Percentiles rank a stretch among this genome's conserved stretches.
phyloP scores from a whole-genome alignment of 495 filamentous ascomycete species.

The Tuber aestivum region DNA sequence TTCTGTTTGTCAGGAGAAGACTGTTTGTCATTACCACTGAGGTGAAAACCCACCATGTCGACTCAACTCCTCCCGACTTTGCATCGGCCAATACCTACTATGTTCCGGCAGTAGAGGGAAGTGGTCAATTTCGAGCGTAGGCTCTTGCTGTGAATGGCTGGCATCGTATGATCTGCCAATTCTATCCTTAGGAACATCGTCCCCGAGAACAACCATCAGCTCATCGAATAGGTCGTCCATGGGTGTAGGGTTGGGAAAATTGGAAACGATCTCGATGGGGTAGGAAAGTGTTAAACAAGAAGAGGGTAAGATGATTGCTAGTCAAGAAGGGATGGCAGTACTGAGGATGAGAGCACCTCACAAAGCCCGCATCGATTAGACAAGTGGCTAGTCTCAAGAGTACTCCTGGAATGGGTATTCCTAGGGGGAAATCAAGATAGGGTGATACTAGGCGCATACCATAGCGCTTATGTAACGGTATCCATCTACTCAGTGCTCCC shows the following conservation, averaged over 20 bases:
- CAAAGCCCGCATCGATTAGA: background rate
- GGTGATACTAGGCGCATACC: background rate
- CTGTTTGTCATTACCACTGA: background rate
- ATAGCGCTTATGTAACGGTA: background rate
- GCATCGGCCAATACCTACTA: background rate
- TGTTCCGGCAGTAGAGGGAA: background rate
- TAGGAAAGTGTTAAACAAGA: background rate
- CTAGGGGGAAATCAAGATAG: background rate
- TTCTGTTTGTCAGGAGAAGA: background rate
- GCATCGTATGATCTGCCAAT: background rate
- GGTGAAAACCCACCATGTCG: background rate
- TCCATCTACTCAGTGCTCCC: background rate
- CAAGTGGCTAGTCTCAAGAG: background rate
- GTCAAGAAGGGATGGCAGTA: background rate
- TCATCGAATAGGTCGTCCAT: conserved; percentile 14
- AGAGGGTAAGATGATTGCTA: background rate
- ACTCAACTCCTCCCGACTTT: background rate
- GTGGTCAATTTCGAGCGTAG: background rate
- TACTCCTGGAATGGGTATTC: background rate
- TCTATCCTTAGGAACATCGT: background rate
- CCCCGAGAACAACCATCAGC: conserved; percentile 3
- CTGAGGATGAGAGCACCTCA: background rate
- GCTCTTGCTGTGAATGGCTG: background rate
- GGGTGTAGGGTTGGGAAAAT: background rate
- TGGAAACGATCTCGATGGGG: background rate